phyloP scores from a whole-genome alignment of 768 basidiomycete genomes.

The Suillus lakei region DNA sequence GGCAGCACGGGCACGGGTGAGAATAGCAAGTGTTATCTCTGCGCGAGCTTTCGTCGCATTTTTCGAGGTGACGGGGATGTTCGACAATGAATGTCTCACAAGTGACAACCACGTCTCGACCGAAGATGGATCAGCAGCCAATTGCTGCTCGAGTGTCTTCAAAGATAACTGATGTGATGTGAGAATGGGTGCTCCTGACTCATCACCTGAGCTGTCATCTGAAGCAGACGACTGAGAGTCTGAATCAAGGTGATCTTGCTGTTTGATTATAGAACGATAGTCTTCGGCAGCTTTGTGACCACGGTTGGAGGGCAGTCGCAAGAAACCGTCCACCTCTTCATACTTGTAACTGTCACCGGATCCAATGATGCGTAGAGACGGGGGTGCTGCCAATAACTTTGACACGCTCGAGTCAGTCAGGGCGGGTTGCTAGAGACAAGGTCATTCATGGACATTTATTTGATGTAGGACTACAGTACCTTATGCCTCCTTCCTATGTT shows the following conservation, averaged over 20 bases:
- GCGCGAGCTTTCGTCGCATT: constrained; percentile 70
- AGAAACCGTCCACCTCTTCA: constrained; percentile 69
- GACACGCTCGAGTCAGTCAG: constrained; percentile 63
- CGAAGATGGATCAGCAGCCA: constrained; percentile 56
- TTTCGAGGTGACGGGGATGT: constrained; percentile 65
- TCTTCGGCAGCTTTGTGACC: constrained; percentile 39
- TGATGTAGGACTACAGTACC: constrained; percentile 34
- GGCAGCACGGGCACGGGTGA: constrained; percentile 64
- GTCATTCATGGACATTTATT: constrained; percentile 11
- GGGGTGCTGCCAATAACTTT: constrained; percentile 55
- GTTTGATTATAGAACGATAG: constrained; percentile 55
- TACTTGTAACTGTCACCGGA: constrained; percentile 49
- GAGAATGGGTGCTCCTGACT: constrained; percentile 35
- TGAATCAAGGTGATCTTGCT: constrained; percentile 36
- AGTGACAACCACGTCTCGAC: constrained; percentile 66
- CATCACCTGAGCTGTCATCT: constrained; percentile 41
- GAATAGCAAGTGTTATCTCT: constrained; percentile 71
- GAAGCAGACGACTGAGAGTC: constrained; percentile 39
- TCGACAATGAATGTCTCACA: constrained; percentile 63
- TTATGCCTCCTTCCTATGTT: constrained; percentile 47
- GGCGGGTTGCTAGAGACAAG: constrained; percentile 43
- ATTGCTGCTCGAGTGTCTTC: constrained; percentile 58
- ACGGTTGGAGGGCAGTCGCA: constrained; percentile 57
- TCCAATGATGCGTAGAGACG: constrained; percentile 52
- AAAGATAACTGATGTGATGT: constrained; percentile 64